phyloP scores from a whole-genome alignment of 208 protist genomes.

The Crithidia fasciculata region DNA sequence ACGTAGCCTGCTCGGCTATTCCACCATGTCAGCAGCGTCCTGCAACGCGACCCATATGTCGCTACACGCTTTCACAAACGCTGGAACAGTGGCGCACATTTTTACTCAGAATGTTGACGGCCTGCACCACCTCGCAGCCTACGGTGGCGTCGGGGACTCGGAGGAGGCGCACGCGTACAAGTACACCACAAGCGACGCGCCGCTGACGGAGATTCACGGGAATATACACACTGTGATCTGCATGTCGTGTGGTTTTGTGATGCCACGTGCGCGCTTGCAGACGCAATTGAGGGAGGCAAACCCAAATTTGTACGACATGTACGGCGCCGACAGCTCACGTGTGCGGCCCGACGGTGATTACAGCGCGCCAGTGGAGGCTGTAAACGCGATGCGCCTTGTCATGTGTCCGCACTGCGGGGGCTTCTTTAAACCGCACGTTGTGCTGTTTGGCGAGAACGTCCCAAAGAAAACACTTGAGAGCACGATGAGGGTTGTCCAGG shows the following conservation, averaged over 20 bases:
- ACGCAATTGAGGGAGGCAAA: slow-evolving; percentile 46
- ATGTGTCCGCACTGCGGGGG: slow-evolving; percentile 63
- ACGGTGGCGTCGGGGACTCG: slow-evolving; percentile 51
- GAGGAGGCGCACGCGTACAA: slow-evolving; percentile 34
- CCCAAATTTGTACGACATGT: slow-evolving; percentile 34
- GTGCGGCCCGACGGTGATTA: slow-evolving; percentile 77
- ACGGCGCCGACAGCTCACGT: slow-evolving; percentile 28
- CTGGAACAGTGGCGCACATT: slow-evolving; percentile 50
- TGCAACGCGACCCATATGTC: slow-evolving; percentile 71
- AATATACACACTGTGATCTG: slow-evolving; percentile 78
- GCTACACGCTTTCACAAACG: slow-evolving; percentile 42
- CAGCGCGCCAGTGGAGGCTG: slow-evolving; percentile 38
- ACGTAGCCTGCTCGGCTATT: slow-evolving; percentile 76
- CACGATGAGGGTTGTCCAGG: slow-evolving; percentile 35
- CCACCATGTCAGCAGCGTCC: slow-evolving; percentile 53
- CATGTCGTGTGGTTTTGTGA: slow-evolving; percentile 55
- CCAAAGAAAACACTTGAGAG: slow-evolving; percentile 30
- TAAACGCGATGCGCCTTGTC: slow-evolving; percentile 61
- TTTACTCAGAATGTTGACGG: slow-evolving; percentile 88
- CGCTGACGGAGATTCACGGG: slow-evolving; percentile 72
- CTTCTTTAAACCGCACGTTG: slow-evolving; percentile 80
- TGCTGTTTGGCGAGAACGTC: slow-evolving; percentile 87
- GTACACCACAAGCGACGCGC: slow-evolving; percentile 56
- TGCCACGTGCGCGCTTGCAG: slow-evolving; percentile 57
- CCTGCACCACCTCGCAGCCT: slow-evolving; percentile 75